Evolutionary conservation across 2,329 filamentous ascomycete species (phyloP), one percentile per base, ranked within the genome.

Genomic region (Nannizziopsis barbatae): DNA sequence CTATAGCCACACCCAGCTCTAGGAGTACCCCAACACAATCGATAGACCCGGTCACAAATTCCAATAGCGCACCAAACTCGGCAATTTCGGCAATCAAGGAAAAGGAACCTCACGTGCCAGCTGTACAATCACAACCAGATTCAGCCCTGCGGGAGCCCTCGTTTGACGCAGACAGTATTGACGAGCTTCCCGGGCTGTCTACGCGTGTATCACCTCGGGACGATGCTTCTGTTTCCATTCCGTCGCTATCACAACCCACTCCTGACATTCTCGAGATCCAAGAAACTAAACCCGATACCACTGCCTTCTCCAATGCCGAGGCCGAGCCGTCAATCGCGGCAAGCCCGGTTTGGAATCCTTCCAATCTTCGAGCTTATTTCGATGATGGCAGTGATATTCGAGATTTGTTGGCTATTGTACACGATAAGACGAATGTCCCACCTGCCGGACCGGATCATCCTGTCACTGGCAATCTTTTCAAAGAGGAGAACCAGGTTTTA

Each of bases 361-460:
- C 80, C 49, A 86, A 81, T 57, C 76, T 98, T 22, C 80, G 87
- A 51, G 83, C 85, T 11, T 98, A 95, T 67, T 84, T 96, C 59
- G 90, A 96, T 56, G 87, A 92, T 56, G 81, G 86, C 52, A 81
- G 82, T 31, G 87, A 95, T 54, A 87, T 98, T 56, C 80, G 86
- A 44, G 90, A 98, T 62, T 77, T 96, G 62, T 75, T 96, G 45
- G 77, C 89, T 33, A 84, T 98, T 52, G 87, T 98, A 22, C 89
- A 95, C 62, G 89, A 96, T 67, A 95, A 89, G 64, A 84, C 81
- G 11, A 85, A 89, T 51, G 81, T 93, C 12, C 76, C 80, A 37
- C 84, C 87, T 14, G 85, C 83, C 6, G 79, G 83, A 1, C 76
- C 78, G n/a, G 86, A 95, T 50, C 89, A 96, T 64, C 90, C 90